Evolutionary conservation across 768 basidiomycete genomes (phyloP), one percentile per base, ranked within the genome.

Genomic region (Leccinum subgranulosum): DNA sequence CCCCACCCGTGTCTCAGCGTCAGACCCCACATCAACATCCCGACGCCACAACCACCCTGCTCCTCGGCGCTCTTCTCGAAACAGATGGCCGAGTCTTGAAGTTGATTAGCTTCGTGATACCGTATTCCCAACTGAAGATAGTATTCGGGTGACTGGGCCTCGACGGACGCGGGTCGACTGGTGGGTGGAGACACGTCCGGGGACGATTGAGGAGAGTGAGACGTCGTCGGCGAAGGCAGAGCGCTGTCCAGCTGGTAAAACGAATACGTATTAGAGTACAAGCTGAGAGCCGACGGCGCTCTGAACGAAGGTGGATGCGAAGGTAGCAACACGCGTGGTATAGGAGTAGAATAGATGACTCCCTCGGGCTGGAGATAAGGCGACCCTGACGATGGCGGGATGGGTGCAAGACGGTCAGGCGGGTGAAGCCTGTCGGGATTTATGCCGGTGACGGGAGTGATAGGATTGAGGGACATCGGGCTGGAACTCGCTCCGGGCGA

Each of bases 1-100:
- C 93, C 94, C 93, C 94, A 96, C 2, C 92, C 93, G 69, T 93
- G 90, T 52, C 93, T 77, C 65, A 94, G 74, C 29, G 91, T 78
- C 43, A 96, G 75, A 0, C 93, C 94, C 82, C 89, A 94, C 90
- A 96, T 92, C 58, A 95, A 73, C 92, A 94, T 94, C 17, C 94
- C 94, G 4, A 92, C 85, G 2, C 87, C 88, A 66, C 89, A 93
- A 2, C 92, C 94, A 1, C 92, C 92, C 51, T 78, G 74, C 59
- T 83, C 76, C 53, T 77, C 89, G 11, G 91, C 91, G 48, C 86
- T 84, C 72, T 80, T 81, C 74, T 93, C 90, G 67, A 93, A 92
- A 70, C 78, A 90, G 25, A 70, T 66, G 0, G 89, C 90, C 11
- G 87, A 86, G 64, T 90, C 87, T 47, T 69, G 67, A 5, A 93